Percentiles rank a stretch among this genome's conserved stretches.
Conservation (phyloP, 2,329 filamentous ascomycete species). For the Paraphaeosphaeria sporulosa region DNA sequence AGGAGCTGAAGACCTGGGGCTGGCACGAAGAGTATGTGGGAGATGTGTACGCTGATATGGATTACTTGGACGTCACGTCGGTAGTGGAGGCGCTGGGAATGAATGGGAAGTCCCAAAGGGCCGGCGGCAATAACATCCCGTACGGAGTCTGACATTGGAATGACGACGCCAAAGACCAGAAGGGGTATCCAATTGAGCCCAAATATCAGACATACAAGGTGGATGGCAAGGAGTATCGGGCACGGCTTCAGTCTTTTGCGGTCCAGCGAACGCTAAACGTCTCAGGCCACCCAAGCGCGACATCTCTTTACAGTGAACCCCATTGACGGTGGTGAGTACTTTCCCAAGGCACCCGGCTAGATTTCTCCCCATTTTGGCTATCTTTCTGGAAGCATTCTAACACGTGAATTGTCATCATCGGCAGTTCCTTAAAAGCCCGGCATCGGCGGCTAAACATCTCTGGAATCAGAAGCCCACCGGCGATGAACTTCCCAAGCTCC, state of each 20-base stretch:
- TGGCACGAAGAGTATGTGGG: conserved; percentile 19
- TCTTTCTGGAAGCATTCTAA: not conserved
- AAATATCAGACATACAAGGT: conserved; percentile 28
- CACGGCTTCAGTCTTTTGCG: not conserved
- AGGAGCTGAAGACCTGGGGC: conserved; percentile 23
- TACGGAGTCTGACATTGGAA: conserved; percentile 28
- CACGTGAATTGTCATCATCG: conserved; percentile 10
- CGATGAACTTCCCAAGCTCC: conserved; percentile 24
- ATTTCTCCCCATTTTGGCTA: too few relatives aligned
- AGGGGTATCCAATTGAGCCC: conserved; percentile 17
- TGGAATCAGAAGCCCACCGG: not conserved
- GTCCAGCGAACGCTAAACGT: not conserved
- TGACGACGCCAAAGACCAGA: conserved; percentile 6
- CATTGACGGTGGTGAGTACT: conserved; percentile 15
- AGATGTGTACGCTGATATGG: conserved; percentile 18
- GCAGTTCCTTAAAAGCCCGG: conserved; percentile 6
- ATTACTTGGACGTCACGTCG: conserved; percentile 20
- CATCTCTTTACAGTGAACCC: conserved; percentile 26
- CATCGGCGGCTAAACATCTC: not conserved
- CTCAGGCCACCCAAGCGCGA: conserved; percentile 25
- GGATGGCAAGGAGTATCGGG: conserved; percentile 19
- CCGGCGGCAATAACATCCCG: conserved; percentile 25
- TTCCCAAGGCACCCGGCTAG: not conserved
- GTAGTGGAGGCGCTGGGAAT: conserved; percentile 20
- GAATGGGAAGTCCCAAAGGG: conserved; percentile 13